phyloP scores from a whole-genome alignment of 2,329 filamentous ascomycete genomes.

The Sporothrix mexicana region DNA sequence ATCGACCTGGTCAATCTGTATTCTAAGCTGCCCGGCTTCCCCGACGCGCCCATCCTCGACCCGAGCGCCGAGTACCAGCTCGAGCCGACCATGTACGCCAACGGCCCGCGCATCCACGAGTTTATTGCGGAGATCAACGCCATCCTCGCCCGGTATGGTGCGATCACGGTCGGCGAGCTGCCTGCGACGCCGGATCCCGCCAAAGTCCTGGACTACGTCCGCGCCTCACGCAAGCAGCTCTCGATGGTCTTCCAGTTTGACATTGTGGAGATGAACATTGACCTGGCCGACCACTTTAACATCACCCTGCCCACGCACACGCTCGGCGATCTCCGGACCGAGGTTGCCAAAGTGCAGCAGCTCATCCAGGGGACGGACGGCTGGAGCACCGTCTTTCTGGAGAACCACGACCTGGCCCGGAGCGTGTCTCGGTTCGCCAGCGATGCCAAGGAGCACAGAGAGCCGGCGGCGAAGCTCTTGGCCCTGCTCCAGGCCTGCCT shows the following conservation, averaged over 20 bases:
- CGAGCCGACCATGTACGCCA: slow-evolving; percentile 65
- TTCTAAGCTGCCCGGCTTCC: slow-evolving; percentile 63
- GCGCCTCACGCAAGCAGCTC: slow-evolving; percentile 62
- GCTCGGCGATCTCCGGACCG: slow-evolving; percentile 51
- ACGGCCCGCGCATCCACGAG: slow-evolving; percentile 72
- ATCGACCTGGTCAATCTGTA: slow-evolving; percentile 77
- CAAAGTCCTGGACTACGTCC: slow-evolving; percentile 65
- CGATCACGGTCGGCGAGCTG: slow-evolving; percentile 75
- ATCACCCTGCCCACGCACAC: slow-evolving; percentile 56
- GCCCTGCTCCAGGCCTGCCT: slow-evolving; percentile 55
- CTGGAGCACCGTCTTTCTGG: slow-evolving; percentile 66
- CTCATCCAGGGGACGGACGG: slow-evolving; percentile 59
- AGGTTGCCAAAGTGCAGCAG: slow-evolving; percentile 56
- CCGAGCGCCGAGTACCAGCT: slow-evolving; percentile 56
- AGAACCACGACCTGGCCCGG: slow-evolving; percentile 68
- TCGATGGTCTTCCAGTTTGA: slow-evolving; percentile 75
- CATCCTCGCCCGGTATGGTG: slow-evolving; percentile 64
- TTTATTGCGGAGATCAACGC: slow-evolving; percentile 68
- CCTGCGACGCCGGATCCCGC: slow-evolving; percentile 64
- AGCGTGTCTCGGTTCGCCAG: slow-evolving; percentile 59
- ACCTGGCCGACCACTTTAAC: too few species aligned
- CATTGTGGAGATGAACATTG: too few species aligned
- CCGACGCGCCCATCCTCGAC: slow-evolving; percentile 56
- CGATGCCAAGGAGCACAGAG: slow-evolving; percentile 51
- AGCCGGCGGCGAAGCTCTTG: slow-evolving; percentile 58